phyloP scores from a whole-genome alignment of 2,329 filamentous ascomycete genomes.

The Penicillium olsonii region DNA sequence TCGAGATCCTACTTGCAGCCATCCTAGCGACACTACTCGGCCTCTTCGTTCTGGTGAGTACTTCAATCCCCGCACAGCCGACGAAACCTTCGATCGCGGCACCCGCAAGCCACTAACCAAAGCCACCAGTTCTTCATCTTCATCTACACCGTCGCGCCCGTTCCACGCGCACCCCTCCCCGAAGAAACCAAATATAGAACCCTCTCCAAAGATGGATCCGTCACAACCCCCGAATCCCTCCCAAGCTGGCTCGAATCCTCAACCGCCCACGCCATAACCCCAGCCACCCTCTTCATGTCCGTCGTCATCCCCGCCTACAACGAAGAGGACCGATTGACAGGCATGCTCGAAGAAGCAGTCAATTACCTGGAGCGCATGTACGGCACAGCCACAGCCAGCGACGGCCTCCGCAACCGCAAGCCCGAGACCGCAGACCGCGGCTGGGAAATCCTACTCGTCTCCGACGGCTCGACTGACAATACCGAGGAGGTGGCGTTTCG shows the following conservation, averaged over 20 bases:
- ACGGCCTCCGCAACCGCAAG: conserved; percentile 23
- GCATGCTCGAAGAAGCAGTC: conserved; percentile 88
- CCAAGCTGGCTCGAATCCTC: conserved; percentile 85
- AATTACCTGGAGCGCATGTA: conserved; percentile 79
- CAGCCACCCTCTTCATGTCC: conserved; percentile 80
- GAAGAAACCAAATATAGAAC: conserved; percentile 88
- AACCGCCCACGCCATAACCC: conserved; percentile 70
- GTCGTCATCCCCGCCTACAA: conserved; percentile 96
- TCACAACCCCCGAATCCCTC: conserved; percentile 57
- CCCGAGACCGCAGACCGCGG: conserved; percentile 52
- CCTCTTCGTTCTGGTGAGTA: conserved; percentile 37
- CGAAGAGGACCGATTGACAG: conserved; percentile 77
- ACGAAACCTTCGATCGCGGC: neutral
- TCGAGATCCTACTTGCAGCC: conserved; percentile 30
- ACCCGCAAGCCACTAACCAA: neutral
- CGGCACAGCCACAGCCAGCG: conserved; percentile 48
- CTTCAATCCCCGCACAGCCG: neutral
- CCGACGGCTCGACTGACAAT: conserved; percentile 82
- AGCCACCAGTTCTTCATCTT: conserved; percentile 62
- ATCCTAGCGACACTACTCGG: conserved; percentile 33
- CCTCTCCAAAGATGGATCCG: conserved; percentile 64
- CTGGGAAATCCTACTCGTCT: conserved; percentile 91
- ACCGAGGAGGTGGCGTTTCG: conserved; percentile 78
- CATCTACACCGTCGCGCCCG: conserved; percentile 75
- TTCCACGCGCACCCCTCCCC: conserved; percentile 69